phyloP scores from a whole-genome alignment of 805 yeast genomes.

The Candida piceae region DNA sequence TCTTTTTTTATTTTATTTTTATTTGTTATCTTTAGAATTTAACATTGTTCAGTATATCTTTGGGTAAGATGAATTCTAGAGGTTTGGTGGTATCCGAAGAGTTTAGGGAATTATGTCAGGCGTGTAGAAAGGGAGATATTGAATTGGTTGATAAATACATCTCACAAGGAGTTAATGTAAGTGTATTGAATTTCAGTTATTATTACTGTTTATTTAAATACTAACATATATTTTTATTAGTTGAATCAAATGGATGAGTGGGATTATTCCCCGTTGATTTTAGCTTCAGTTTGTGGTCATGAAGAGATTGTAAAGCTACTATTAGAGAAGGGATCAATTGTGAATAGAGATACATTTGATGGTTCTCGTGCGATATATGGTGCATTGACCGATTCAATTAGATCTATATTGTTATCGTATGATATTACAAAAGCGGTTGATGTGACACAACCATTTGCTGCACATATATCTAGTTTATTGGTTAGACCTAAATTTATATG shows the following conservation, averaged over 20 bases:
- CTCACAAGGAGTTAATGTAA: constrained; percentile 44
- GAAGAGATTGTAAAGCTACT: constrained; percentile 54
- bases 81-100: constrained; percentile 16
- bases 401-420: constrained; percentile 50
- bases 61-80: not conserved
- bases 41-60: not conserved
- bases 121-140: constrained; percentile 66
- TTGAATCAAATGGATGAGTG: constrained; percentile 56
- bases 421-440: constrained; percentile 70
- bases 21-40: too few species aligned
- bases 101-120: constrained; percentile 49
- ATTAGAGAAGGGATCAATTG: constrained; percentile 63
- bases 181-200: constrained; percentile 10
- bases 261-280: constrained; percentile 70
- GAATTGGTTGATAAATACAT: constrained; percentile 57
- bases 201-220: not conserved
- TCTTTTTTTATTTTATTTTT: too few species aligned
- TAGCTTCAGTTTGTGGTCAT: constrained; percentile 76
- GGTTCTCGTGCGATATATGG: constrained; percentile 77
- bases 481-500: constrained; percentile 22
- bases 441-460: constrained; percentile 64
- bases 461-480: constrained; percentile 53
- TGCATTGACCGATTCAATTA: constrained; percentile 63
- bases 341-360: constrained; percentile 77
- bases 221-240: constrained; percentile 7